phyloP scores from a whole-genome alignment of 352 stramenopile species.

The Chloridella minuta region DNA sequence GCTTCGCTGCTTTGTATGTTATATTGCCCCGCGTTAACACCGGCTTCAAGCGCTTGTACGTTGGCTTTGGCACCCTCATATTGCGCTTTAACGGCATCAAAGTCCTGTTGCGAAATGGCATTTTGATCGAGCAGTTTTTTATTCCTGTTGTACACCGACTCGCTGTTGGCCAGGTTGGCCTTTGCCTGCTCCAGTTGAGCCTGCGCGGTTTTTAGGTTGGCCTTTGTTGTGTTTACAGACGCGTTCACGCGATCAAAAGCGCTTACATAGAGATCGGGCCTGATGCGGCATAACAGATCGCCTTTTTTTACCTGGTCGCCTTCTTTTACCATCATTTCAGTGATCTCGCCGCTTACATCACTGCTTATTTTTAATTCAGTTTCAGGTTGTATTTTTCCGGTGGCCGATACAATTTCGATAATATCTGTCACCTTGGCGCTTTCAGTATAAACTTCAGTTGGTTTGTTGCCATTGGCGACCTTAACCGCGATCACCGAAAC shows the following conservation, averaged over 20 bases:
- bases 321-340: not conserved
- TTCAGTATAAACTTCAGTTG: not conserved
- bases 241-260: not conserved
- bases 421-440: not conserved
- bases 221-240: not conserved
- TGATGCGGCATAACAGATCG: not conserved
- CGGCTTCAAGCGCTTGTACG: not conserved
- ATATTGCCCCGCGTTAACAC: not conserved
- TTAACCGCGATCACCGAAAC: not conserved
- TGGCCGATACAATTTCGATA: not conserved
- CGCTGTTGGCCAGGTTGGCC: not conserved
- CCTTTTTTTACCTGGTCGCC: not conserved
- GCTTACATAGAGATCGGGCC: not conserved
- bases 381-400: not conserved
- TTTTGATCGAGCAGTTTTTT: not conserved
- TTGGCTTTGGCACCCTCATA: not conserved
- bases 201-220: not conserved
- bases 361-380: not conserved
- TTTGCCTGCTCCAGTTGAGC: not conserved
- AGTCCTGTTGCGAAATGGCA: not conserved
- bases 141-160: not conserved
- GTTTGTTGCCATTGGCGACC: not conserved
- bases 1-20: not conserved
- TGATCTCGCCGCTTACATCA: not conserved
- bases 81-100: not conserved